These are phyloP conservation scores for Rhodocollybia butyracea DNA, from an alignment of 768 basidiomycete species.

Conservation along the genomic window DNA sequence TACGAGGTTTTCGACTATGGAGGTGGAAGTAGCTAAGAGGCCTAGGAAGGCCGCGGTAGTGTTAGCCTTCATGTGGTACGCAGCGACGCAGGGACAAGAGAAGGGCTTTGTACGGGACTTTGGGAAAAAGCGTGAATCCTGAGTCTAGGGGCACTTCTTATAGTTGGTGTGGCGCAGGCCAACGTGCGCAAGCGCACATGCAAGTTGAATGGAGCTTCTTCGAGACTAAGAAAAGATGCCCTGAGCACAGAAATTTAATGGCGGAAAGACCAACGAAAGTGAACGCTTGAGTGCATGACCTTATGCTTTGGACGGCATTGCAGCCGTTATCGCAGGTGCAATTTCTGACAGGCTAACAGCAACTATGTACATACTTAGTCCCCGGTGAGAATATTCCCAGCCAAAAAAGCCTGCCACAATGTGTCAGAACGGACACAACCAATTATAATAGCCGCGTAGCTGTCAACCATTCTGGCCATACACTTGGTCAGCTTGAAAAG, in stretches of 20 bases:
- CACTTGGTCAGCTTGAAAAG: too few relatives aligned
- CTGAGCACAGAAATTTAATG: not conserved
- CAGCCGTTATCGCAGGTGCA: too few relatives aligned
- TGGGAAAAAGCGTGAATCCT: not conserved
- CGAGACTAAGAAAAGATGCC: not conserved
- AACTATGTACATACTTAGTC: too few relatives aligned
- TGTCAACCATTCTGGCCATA: too few relatives aligned
- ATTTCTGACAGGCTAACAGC: too few relatives aligned
- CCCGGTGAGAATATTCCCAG: too few relatives aligned
- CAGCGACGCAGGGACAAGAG: not conserved
- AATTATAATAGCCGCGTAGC: too few relatives aligned
- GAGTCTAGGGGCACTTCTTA: not conserved
- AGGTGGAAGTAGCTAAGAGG: conserved; percentile 10
- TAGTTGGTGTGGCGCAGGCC: not conserved
- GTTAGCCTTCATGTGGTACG: conserved; percentile 19
- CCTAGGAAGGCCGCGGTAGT: conserved; percentile 13
- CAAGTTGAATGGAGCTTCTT: not conserved
- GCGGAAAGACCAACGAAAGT: too few relatives aligned
- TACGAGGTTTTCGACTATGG: conserved; percentile 11
- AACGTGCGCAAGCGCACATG: not conserved
- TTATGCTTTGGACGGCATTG: too few relatives aligned
- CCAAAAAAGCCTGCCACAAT: too few relatives aligned
- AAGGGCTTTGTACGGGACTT: not conserved
- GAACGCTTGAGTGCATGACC: too few relatives aligned
- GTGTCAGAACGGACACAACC: too few relatives aligned